These are phyloP conservation scores for Aureobasidium mangrovei DNA, from an alignment of 2,329 filamentous ascomycete genomes.

Conservation along the genomic window DNA sequence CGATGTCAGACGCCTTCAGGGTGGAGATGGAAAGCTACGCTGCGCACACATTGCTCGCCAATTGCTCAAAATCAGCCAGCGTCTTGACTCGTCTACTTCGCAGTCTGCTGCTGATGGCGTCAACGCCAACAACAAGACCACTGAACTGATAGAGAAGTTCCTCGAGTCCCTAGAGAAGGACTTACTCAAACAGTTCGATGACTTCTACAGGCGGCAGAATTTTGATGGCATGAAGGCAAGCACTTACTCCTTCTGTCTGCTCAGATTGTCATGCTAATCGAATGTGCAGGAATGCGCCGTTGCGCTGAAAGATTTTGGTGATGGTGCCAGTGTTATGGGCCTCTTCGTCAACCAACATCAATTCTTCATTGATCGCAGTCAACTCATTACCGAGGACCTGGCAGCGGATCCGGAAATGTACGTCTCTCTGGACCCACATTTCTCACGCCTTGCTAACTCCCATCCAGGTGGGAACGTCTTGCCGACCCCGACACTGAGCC, in stretches of 20 bases:
- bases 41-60: conserved; percentile 92
- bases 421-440: not conserved
- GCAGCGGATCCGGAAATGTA: conserved; percentile 54
- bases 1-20: conserved; percentile 75
- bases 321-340: conserved; percentile 88
- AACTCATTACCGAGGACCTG: conserved; percentile 81
- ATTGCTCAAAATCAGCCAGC: conserved; percentile 85
- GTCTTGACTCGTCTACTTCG: conserved; percentile 57
- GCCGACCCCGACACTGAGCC: conserved; percentile 91
- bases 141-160: conserved; percentile 89
- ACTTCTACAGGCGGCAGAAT: conserved; percentile 89
- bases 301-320: conserved; percentile 91
- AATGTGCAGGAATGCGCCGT: conserved; percentile 64
- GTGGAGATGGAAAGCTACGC: conserved; percentile 83
- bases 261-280: not conserved
- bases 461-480: conserved; percentile 64
- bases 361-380: conserved; percentile 95
- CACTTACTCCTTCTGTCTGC: not conserved
- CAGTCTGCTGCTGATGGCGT: conserved; percentile 2
- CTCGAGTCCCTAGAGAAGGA: conserved; percentile 94
- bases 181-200: conserved; percentile 89
- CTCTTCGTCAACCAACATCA: conserved; percentile 98
- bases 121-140: conserved; percentile 28
- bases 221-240: conserved; percentile 81
- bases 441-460: not conserved